phyloP scores from a whole-genome alignment of 768 basidiomycete species.

The Hirschioporus abietinus region DNA sequence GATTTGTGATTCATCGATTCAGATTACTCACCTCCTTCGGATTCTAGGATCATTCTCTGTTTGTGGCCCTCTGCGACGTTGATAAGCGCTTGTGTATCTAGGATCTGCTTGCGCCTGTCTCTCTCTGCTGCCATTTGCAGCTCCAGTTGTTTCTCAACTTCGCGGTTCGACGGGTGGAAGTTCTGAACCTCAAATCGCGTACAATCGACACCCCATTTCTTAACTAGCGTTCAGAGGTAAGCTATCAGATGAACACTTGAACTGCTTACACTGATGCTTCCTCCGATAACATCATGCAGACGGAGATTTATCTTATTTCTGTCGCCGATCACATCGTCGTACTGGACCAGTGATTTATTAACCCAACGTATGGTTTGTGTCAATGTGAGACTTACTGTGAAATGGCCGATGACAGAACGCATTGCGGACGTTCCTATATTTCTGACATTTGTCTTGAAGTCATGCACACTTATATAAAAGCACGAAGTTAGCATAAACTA shows the following conservation, averaged over 20 bases:
- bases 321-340: conserved; percentile 43
- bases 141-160: conserved; percentile 57
- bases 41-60: conserved; percentile 49
- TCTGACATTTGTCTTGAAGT: conserved; percentile 43
- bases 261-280: conserved; percentile 35
- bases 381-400: conserved; percentile 21
- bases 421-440: conserved; percentile 52
- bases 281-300: conserved; percentile 44
- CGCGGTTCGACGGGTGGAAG: conserved; percentile 55
- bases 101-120: conserved; percentile 48
- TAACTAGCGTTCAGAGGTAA: background rate
- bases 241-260: background rate
- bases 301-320: conserved; percentile 48
- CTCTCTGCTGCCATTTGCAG: conserved; percentile 57
- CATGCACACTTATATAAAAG: conserved; percentile 27
- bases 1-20: background rate
- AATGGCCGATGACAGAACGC: conserved; percentile 45
- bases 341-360: conserved; percentile 8
- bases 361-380: conserved; percentile 32
- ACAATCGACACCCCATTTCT: conserved; percentile 56
- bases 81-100: conserved; percentile 53
- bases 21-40: conserved; percentile 38
- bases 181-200: conserved; percentile 55
- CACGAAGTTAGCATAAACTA: background rate
- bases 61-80: conserved; percentile 57